Conservation (phyloP, 2,329 filamentous ascomycete genomes). For the Exophiala oligosperma region DNA sequence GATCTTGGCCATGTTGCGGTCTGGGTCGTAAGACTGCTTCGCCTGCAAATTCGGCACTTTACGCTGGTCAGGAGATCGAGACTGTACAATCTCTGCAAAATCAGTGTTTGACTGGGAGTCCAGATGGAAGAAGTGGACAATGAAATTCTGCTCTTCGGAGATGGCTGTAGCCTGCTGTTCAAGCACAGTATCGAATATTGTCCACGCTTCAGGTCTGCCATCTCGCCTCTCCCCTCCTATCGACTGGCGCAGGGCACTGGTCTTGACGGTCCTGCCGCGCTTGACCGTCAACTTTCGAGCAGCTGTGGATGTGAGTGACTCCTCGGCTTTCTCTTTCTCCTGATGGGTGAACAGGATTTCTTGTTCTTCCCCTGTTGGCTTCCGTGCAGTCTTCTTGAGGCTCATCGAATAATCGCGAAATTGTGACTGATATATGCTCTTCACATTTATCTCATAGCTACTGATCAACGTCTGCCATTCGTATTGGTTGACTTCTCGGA, state of each 20-base stretch:
- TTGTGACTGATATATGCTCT: constrained; percentile 76
- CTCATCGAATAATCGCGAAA: constrained; percentile 74
- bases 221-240: constrained; percentile 54
- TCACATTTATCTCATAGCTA: constrained; percentile 76
- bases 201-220: constrained; percentile 70
- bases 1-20: constrained; percentile 79
- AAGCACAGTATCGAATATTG: constrained; percentile 76
- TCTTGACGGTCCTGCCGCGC: constrained; percentile 73
- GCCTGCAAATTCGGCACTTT: constrained; percentile 70
- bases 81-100: constrained; percentile 76
- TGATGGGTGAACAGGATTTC: constrained; percentile 87
- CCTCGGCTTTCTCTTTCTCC: constrained; percentile 81
- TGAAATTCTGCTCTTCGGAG: constrained; percentile 93
- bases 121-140: constrained; percentile 95
- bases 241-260: constrained; percentile 45
- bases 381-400: constrained; percentile 79
- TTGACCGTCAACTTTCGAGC: constrained; percentile 92
- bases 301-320: constrained; percentile 64
- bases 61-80: constrained; percentile 65
- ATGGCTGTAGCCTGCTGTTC: constrained; percentile 81
- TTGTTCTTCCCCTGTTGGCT: constrained; percentile 72
- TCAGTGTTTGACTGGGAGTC: constrained; percentile 79
- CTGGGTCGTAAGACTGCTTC: constrained; percentile 80
- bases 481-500: constrained; percentile 75
- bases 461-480: constrained; percentile 81